phyloP scores from a whole-genome alignment of 73 alveolate species.

The Paramecium octaurelia region DNA sequence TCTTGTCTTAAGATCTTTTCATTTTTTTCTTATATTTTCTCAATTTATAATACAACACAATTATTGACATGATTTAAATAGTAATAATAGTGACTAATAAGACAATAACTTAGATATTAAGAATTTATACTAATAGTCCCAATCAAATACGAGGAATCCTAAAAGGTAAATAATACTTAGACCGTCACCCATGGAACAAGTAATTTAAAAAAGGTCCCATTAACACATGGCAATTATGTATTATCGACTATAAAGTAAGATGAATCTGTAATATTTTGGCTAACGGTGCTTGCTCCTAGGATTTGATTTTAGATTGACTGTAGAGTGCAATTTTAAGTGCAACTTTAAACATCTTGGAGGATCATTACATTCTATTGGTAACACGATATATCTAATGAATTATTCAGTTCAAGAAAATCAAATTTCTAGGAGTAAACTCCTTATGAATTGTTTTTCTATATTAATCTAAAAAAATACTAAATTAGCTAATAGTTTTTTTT shows the following conservation, averaged over 20 bases:
- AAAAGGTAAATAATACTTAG: background rate
- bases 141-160: background rate
- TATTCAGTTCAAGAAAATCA: background rate
- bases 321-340: background rate
- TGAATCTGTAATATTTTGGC: background rate
- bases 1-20: background rate
- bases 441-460: background rate
- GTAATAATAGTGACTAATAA: background rate
- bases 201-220: slow-evolving; percentile 24
- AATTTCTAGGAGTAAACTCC: background rate
- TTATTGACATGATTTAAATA: background rate
- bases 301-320: background rate
- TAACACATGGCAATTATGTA: slow-evolving; percentile 2
- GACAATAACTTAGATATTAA: background rate
- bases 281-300: background rate
- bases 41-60: background rate
- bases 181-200: slow-evolving; percentile 8
- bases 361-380: background rate
- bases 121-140: background rate
- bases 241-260: background rate
- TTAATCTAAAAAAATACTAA: background rate
- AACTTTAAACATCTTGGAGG: background rate
- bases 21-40: background rate
- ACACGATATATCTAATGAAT: background rate
- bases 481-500: background rate